Base-by-base conservation (phyloP, 83 land plant genomes). In the Larix sibirica region DNA sequence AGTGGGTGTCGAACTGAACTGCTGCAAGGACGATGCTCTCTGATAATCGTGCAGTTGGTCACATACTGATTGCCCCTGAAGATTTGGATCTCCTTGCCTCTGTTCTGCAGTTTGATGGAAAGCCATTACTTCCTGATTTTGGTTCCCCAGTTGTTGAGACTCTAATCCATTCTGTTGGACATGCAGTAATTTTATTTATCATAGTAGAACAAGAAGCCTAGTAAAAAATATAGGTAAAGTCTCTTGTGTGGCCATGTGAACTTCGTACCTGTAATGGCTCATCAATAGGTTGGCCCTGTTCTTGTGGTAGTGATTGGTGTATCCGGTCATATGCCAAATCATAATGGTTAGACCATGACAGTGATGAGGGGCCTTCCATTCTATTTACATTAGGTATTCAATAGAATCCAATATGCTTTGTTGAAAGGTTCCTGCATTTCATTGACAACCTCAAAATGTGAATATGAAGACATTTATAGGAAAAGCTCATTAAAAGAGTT, bases 61-160 rank as follows among this genome's bases (percentile, higher is more conserved):
- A 21, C 54, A 20, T 71, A 44, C 26, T 18, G 54, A 42, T 40
- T 71, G 54, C 13, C n/a, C 24, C 24, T 7, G 24, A 71, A 42
- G 14, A 6, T 73, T 50, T n/a, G 54, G 77, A 73, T 73, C 77
- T 40, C 23, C 77, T 3, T 73, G 24, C 23, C 24, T 73, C 77
- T 73, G 77, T 73, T 73, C 56, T 42, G 77, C 77, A n/a, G 54
- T 73, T 73, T 40, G 77, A 17, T 40, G 76, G 47, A 71, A 71
- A 33, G 17, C 76, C 76, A 71, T 71, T 18, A 36, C 21, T 6
- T 40, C 24, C 36, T 40, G 76, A 71, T 40, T 40, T 40, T 71
- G 76, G 12, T 47, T 71, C 9, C 42, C 76, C 13, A 71, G 76
- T 40, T 40, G 76, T 71, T 71, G 76, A 38, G 6, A 23, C 54